These are phyloP conservation scores for Pyrenophora tritici-repentis DNA, from an alignment of 2,329 filamentous ascomycete genomes.

Conservation along the genomic window DNA sequence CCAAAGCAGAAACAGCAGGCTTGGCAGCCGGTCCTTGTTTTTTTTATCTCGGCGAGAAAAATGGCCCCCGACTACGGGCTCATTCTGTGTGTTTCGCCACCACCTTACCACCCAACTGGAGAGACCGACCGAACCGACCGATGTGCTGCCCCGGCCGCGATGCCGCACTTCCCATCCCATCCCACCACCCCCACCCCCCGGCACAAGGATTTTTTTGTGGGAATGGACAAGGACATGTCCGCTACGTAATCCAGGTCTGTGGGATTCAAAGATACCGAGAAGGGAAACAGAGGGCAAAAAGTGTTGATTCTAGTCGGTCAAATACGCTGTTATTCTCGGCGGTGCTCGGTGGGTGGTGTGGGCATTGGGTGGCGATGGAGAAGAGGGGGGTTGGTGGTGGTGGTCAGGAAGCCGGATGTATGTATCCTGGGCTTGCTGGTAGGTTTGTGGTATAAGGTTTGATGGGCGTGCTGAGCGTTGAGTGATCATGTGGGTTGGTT, in stretches of 20 bases:
- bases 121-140: not conserved
- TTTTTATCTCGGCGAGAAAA: not conserved
- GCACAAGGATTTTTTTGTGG: conserved; percentile 1
- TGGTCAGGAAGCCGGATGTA: no score
- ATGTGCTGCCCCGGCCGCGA: not conserved
- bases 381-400: no score
- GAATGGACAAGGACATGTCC: not conserved
- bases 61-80: no score
- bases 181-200: not conserved
- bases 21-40: no score
- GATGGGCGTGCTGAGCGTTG: no score
- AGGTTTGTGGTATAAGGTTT: no score
- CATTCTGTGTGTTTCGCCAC: not conserved
- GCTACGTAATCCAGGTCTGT: not conserved
- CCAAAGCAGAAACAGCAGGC: no score
- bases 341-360: conserved; percentile 6
- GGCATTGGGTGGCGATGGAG: no score
- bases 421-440: no score
- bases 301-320: conserved; percentile 18
- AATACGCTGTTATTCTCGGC: conserved; percentile 14
- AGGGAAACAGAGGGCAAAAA: conserved; percentile 7
- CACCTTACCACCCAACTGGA: not conserved
- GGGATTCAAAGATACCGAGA: not conserved
- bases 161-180: no score
- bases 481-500: no score